Conservation (phyloP, 2,329 filamentous ascomycete species). For the Bimuria novae-zelandiae region DNA sequence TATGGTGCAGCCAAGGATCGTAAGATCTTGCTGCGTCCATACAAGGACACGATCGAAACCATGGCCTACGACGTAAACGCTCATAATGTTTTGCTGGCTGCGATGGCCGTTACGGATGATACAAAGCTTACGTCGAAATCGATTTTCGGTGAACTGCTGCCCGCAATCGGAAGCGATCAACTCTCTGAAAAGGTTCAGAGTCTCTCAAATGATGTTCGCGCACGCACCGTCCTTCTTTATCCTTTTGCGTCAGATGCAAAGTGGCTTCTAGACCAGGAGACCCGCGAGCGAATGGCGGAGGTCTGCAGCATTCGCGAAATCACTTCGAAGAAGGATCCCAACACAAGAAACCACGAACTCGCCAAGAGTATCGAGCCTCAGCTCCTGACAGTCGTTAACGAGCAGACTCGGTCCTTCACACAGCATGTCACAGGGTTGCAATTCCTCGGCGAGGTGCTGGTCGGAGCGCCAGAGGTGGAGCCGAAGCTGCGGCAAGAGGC, state of each 20-base stretch:
- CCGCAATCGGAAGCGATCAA: slow-evolving; percentile 44
- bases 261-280: slow-evolving; percentile 64
- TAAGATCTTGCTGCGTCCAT: slow-evolving; percentile 83
- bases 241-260: slow-evolving; percentile 70
- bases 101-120: slow-evolving; percentile 91
- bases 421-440: slow-evolving; percentile 83
- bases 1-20: slow-evolving; percentile 90
- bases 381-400: slow-evolving; percentile 73
- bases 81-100: slow-evolving; percentile 80
- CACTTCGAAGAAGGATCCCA: slow-evolving; percentile 92
- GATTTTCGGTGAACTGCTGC: slow-evolving; percentile 84
- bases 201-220: slow-evolving; percentile 67
- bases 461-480: slow-evolving; percentile 78
- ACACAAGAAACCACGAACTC: slow-evolving; percentile 75
- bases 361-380: slow-evolving; percentile 73
- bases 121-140: slow-evolving; percentile 85
- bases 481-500: slow-evolving; percentile 57
- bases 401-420: slow-evolving; percentile 69
- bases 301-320: slow-evolving; percentile 77
- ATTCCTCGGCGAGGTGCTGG: slow-evolving; percentile 79
- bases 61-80: slow-evolving; percentile 82
- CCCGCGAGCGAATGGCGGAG: slow-evolving; percentile 74
- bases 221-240: slow-evolving; percentile 73
- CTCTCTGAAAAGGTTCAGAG: slow-evolving; percentile 67
- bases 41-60: slow-evolving; percentile 84